Percentiles rank a stretch among this genome's conserved stretches.
Evolutionary conservation across 2,329 filamentous ascomycete species (phyloP).

Genomic region (Madurella fahalii): DNA sequence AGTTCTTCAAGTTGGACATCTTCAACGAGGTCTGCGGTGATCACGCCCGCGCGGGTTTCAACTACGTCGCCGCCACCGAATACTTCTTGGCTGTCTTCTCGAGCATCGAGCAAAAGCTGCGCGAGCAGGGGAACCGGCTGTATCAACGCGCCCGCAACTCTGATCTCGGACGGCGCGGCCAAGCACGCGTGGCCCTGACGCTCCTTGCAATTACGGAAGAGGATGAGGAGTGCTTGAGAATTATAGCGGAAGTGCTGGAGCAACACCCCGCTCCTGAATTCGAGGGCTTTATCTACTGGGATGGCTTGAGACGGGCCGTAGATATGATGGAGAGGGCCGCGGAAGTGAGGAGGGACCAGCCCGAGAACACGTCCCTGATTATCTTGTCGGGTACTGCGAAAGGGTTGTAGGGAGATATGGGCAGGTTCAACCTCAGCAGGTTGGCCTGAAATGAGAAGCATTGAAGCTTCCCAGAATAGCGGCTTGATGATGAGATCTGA

Average conservation of each 20-base stretch:
- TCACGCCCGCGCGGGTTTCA: constrained; percentile 32
- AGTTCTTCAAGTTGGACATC: constrained; percentile 31
- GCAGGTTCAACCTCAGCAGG: too few relatives aligned
- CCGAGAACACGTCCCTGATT: too few relatives aligned
- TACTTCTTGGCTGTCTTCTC: constrained; percentile 27
- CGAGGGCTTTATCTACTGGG: too few relatives aligned
- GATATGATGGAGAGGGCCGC: too few relatives aligned
- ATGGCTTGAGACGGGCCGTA: too few relatives aligned
- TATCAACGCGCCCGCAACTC: constrained; percentile 31
- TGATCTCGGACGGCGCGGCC: not conserved
- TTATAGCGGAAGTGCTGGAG: not conserved
- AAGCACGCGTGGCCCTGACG: not conserved
- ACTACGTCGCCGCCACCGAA: constrained; percentile 31
- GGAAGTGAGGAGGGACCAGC: too few relatives aligned
- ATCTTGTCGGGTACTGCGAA: too few relatives aligned
- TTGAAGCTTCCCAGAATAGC: too few relatives aligned
- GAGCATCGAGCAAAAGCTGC: constrained; percentile 30
- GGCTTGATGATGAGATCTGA: too few relatives aligned
- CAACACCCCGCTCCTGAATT: too few relatives aligned
- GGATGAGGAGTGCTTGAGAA: not conserved
- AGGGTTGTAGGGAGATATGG: too few relatives aligned
- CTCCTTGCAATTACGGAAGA: not conserved
- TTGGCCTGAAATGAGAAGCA: too few relatives aligned
- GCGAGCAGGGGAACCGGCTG: constrained; percentile 25
- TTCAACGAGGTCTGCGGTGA: constrained; percentile 23